Percentiles rank a stretch among this genome's conserved stretches.
Conservation (phyloP, 2,329 filamentous ascomycete species). For the Neurospora sp. region DNA sequence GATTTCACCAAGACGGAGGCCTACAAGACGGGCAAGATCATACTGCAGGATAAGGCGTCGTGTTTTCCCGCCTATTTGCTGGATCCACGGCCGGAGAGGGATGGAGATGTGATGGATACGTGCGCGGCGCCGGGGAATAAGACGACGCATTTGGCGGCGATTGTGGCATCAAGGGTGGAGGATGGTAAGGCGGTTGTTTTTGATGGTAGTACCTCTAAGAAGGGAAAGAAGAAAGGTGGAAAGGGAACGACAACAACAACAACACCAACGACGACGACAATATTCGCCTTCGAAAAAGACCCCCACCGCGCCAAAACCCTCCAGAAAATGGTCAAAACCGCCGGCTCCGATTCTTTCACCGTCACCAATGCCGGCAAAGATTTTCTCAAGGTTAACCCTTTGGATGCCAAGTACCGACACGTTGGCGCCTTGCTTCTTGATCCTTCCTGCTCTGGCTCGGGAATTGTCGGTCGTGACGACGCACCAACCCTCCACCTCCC, state of each 20-base stretch:
- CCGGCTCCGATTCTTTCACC: constrained; percentile 59
- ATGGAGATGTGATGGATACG: constrained; percentile 79
- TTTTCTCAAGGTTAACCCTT: constrained; percentile 68
- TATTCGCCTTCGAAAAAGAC: constrained; percentile 78
- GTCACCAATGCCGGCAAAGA: constrained; percentile 66
- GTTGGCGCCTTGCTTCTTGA: constrained; percentile 81
- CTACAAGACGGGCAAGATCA: constrained; percentile 69
- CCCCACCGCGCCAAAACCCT: constrained; percentile 61
- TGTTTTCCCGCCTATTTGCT: constrained; percentile 92
- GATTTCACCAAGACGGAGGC: constrained; percentile 66
- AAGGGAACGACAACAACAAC: constrained; percentile 18
- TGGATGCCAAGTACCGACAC: constrained; percentile 48
- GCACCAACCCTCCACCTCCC: constrained; percentile 58
- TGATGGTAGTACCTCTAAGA: background rate
- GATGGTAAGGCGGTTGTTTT: background rate
- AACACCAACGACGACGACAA: constrained; percentile 27
- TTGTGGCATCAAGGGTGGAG: constrained; percentile 34
- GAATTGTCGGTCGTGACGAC: constrained; percentile 83
- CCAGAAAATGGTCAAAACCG: constrained; percentile 72
- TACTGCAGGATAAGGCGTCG: constrained; percentile 92
- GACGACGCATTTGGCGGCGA: constrained; percentile 82
- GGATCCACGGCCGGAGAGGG: constrained; percentile 52
- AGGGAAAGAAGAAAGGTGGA: constrained; percentile 16
- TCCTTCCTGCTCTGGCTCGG: constrained; percentile 91
- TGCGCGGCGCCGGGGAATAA: constrained; percentile 97